Conservation (phyloP, 495 filamentous ascomycete genomes). For the Polyplosphaeria fusca region DNA sequence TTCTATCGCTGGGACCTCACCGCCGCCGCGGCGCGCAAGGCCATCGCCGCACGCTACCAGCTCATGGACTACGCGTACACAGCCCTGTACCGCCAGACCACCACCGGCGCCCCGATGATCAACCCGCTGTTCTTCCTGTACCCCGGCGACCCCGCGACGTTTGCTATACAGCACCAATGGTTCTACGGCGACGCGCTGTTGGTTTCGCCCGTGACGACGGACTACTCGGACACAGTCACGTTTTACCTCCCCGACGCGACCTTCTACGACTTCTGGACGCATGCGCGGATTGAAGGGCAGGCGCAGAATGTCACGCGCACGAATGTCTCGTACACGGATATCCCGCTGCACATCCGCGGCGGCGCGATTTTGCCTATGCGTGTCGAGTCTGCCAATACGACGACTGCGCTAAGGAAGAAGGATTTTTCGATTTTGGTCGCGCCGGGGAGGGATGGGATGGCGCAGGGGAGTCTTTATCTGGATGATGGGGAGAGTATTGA, state of each 20-base stretch:
- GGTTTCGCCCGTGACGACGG: slow-evolving; percentile 66
- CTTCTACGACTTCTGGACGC: slow-evolving; percentile 77
- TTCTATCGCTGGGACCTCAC: slow-evolving; percentile 72
- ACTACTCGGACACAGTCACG: slow-evolving; percentile 60
- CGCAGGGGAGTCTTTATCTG: slow-evolving; percentile 53
- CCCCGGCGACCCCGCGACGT: slow-evolving; percentile 63
- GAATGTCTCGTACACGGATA: slow-evolving; percentile 59
- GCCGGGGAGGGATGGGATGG: slow-evolving; percentile 52
- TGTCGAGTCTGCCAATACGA: slow-evolving; percentile 62
- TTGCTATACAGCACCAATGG: slow-evolving; percentile 63
- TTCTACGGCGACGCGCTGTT: slow-evolving; percentile 70
- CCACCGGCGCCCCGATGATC: slow-evolving; percentile 63
- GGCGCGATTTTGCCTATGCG: slow-evolving; percentile 68
- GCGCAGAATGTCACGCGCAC: slow-evolving; percentile 53
- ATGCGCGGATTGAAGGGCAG: slow-evolving; percentile 53
- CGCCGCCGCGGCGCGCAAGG: slow-evolving; percentile 61
- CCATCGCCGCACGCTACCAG: slow-evolving; percentile 71
- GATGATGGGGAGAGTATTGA: slow-evolving; percentile 43
- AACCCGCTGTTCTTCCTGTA: slow-evolving; percentile 71
- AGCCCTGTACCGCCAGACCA: slow-evolving; percentile 59
- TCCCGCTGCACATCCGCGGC: slow-evolving; percentile 71
- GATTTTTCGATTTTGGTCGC: slow-evolving; percentile 70
- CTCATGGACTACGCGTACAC: slow-evolving; percentile 84
- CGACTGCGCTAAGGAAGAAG: slow-evolving; percentile 59
- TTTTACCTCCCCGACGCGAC: slow-evolving; percentile 71